Evolutionary conservation across 2,329 filamentous ascomycete genomes (phyloP).

Genomic region (Fusarium sulawesiense): DNA sequence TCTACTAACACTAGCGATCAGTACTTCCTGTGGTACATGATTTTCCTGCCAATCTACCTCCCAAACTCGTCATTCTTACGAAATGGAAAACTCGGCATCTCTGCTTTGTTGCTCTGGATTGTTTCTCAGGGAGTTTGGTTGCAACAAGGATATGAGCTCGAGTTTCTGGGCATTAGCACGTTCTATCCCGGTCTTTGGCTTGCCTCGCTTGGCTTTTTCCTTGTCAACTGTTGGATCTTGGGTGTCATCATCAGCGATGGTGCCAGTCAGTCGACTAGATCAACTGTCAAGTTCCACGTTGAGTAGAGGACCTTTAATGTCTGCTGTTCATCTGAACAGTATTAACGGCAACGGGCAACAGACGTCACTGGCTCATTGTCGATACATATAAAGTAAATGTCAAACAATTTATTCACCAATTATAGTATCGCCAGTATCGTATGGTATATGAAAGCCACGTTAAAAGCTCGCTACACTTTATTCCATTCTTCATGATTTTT

Average conservation of each 20-base stretch:
- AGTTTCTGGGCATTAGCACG: constrained; percentile 83
- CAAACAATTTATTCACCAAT: constrained; percentile 26
- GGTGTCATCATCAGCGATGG: constrained; percentile 81
- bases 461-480: constrained; percentile 15
- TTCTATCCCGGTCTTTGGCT: constrained; percentile 88
- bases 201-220: constrained; percentile 81
- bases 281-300: constrained; percentile 37
- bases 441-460: constrained; percentile 40
- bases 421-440: constrained; percentile 30
- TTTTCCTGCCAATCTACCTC: constrained; percentile 92
- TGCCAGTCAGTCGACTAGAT: constrained; percentile 19
- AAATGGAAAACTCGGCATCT: constrained; percentile 69
- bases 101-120: constrained; percentile 79
- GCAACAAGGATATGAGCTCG: constrained; percentile 78
- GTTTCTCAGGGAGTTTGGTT: constrained; percentile 79
- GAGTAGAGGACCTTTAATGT: constrained; percentile 21
- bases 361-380: neutral
- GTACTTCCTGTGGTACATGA: constrained; percentile 99
- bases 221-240: constrained; percentile 87
- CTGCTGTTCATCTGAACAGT: neutral
- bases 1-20: constrained; percentile 52
- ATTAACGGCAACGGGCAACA: neutral
- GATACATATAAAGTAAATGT: neutral
- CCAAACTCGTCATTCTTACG: constrained; percentile 79
- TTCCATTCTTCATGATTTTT: constrained; percentile 20